phyloP scores from a whole-genome alignment of 768 basidiomycete genomes.

The Boletellus ananas region DNA sequence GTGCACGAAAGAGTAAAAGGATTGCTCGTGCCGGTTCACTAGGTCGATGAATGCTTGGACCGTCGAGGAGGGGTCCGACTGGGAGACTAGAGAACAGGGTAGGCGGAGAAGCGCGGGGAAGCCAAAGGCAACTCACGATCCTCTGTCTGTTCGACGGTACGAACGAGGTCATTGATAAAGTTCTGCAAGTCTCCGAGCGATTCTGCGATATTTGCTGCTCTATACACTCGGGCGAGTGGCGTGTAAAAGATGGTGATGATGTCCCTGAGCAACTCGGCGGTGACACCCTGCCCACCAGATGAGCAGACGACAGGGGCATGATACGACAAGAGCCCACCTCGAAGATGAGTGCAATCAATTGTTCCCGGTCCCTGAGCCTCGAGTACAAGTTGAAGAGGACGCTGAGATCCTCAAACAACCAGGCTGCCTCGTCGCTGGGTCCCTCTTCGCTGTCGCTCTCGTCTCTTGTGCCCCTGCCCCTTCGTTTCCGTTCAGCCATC shows the following conservation, averaged over 20 bases:
- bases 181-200: slow-evolving; percentile 88
- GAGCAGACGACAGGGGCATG: not conserved
- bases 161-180: slow-evolving; percentile 93
- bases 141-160: slow-evolving; percentile 89
- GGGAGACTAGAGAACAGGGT: slow-evolving; percentile 51
- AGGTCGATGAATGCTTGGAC: slow-evolving; percentile 94
- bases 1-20: slow-evolving; percentile 97
- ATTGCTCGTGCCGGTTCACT: slow-evolving; percentile 88
- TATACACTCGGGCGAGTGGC: slow-evolving; percentile 94
- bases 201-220: slow-evolving; percentile 95
- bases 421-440: slow-evolving; percentile 90
- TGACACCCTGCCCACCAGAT: slow-evolving; percentile 63
- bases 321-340: slow-evolving; percentile 55
- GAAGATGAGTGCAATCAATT: slow-evolving; percentile 89
- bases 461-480: slow-evolving; percentile 21
- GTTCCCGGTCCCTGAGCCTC: slow-evolving; percentile 81
- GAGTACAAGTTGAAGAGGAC: slow-evolving; percentile 77
- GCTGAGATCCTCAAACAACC: slow-evolving; percentile 91
- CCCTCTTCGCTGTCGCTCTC: slow-evolving; percentile 89
- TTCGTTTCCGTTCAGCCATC: slow-evolving; percentile 53
- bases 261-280: slow-evolving; percentile 92
- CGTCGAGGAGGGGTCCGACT: slow-evolving; percentile 78
- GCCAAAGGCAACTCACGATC: slow-evolving; percentile 55
- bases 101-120: not conserved
- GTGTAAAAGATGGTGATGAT: slow-evolving; percentile 99